Evolutionary conservation across 345 rosid genomes (phyloP), one percentile per base, ranked within the genome.

Genomic region (Melastoma malabathricum): DNA sequence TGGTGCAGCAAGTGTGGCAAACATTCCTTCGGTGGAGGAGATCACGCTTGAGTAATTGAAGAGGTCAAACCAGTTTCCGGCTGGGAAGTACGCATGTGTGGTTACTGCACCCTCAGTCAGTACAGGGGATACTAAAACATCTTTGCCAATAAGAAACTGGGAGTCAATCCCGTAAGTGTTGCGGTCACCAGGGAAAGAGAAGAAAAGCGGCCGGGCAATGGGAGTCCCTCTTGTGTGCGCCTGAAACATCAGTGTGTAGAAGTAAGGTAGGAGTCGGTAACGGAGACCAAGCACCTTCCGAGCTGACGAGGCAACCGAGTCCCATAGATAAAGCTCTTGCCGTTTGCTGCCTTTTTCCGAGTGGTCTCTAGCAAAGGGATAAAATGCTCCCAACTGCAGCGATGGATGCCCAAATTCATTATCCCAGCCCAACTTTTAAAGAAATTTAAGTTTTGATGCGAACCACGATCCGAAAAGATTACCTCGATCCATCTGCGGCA

Each of bases 401-500:
- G 58, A 15, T 48, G 15, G 52, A 6, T 27, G 31, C 31, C 3
- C 31, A 27, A 27, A 27, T 27, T 27, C 31, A 27, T 47, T 44
- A 77, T 86, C 83, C 82, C 90, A 58, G 82, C 82, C 87, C 90
- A 85, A 31, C 90, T 65, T 27, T 27, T 6, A 3, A 27, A 6
- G 6, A 6, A 27, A 27, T 27, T 27, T 27, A 27, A 3, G 31
- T 27, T 27, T 27, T 27, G 6, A 3, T 27, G 6, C 2, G 8
- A 2, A 25, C 7, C 0, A 9, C 3, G n/a, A 15, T 3, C 9
- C 13, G 47, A 15, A 44, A 55, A 44, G 23, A 54, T 47, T 44
- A 77, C 89, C 83, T 85, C 90, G 56, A 85, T 85, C 87, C 95
- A 85, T 41, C 90, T 65, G 18, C 59, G 61, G 60, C 90, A 85